Percentiles rank a stretch among this genome's conserved stretches.
These are phyloP conservation scores for Nitzschia sp. DNA, from an alignment of 108 stramenopile genomes.

Conservation along the genomic window DNA sequence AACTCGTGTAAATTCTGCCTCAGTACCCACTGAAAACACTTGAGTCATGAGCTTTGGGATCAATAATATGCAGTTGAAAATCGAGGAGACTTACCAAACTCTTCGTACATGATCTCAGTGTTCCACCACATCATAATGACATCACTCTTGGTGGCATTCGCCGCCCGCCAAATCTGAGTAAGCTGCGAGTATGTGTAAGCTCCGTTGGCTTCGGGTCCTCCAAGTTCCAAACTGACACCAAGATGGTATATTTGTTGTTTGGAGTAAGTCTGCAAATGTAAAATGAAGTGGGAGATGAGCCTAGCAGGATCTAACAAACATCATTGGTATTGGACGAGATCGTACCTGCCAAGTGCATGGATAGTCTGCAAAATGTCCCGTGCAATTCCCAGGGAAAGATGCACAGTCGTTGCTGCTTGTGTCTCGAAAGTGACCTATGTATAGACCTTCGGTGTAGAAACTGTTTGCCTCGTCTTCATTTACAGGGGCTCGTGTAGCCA, in stretches of 20 bases:
- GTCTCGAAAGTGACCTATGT: constrained; percentile 37
- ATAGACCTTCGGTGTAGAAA: constrained; percentile 3
- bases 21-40: constrained; percentile 12
- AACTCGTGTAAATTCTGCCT: constrained; percentile 30
- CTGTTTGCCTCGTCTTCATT: constrained; percentile 23
- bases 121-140: constrained; percentile 36
- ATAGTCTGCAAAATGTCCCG: constrained; percentile 25
- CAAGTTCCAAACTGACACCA: constrained; percentile 7
- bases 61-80: too few species aligned
- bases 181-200: constrained; percentile 30
- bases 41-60: not conserved
- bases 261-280: not conserved
- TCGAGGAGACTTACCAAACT: not conserved
- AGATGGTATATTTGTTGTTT: constrained; percentile 13
- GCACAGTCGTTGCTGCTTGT: constrained; percentile 43
- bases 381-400: constrained; percentile 19
- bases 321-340: not conserved
- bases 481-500: constrained; percentile 18
- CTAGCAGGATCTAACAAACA: not conserved
- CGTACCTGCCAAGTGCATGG: constrained; percentile 13
- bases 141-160: constrained; percentile 39
- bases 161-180: constrained; percentile 41
- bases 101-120: constrained; percentile 27
- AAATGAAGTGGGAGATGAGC: not conserved
- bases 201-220: not conserved